Base-by-base conservation (phyloP, 192 early-diverging fungal species). In the Coemansia sp. region DNA sequence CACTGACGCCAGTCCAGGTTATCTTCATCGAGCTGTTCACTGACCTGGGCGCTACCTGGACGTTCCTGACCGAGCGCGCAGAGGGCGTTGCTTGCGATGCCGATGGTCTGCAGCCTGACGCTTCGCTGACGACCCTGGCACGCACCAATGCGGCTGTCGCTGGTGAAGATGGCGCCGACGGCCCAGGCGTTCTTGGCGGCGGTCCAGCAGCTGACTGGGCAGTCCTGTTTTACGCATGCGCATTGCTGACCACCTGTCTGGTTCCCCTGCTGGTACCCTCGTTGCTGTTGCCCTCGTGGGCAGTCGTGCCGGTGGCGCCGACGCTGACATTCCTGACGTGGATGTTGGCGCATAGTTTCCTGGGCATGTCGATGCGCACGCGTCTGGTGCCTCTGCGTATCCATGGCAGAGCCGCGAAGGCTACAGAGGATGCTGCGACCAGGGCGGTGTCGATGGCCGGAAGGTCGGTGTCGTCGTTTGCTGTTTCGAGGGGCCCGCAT, bases 291-390 rank as follows among this genome's bases (percentile, higher is more conserved):
- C 69, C 69, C 3, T 43, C 53, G 18, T 72, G 69, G 69, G 69
- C 62, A 6, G 51, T 60, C 1, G 63, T 46, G 6, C 57, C 61
- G 1, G 52, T 72, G 3, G 69, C 69, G 15, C 69, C 69, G 1
- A 64, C 69, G 14, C 28, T 72, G 41, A 50, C 58, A 20, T 72
- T 72, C 28, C 38, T 65, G 27, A 72, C 69, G 7, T 72, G 62
- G 63, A 51, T 72, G 41, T 9, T 50, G 11, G 62, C 69, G 0
- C 69, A 72, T 24, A 18, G 49, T 23, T 53, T 72, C 13, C 47
- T 72, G 24, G 69, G 62, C n/a, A 60, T 50, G 13, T 50, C 61
- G 6, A 55, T 72, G 61, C 53, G 53, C 9, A 72, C 69, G 3
- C 30, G 26, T 8, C 41, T 65, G 14, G 58, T 72, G 9, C 69